A percentile compares a stretch with the other conserved stretches of the same genome.
phyloP scores from a whole-genome alignment of 306 rosid genomes.

The Pueraria montana region DNA sequence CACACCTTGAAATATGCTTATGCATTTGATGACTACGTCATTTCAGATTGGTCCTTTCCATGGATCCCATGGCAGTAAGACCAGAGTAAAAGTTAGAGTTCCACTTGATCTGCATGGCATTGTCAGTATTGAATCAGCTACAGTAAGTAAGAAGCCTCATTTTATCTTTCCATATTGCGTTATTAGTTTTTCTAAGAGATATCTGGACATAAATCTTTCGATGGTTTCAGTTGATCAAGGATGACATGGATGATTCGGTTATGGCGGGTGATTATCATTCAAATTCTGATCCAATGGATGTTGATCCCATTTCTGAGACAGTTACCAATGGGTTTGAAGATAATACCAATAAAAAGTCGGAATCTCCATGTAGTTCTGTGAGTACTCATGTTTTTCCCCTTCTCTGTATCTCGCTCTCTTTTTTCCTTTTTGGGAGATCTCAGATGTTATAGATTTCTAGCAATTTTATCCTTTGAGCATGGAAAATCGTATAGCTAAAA shows the following conservation, averaged over 20 bases:
- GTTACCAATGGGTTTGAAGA: slow-evolving; percentile 67
- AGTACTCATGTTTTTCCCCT: slow-evolving; percentile 41
- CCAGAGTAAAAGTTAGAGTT: slow-evolving; percentile 83
- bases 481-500: not conserved
- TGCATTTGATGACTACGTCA: slow-evolving; percentile 34
- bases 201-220: slow-evolving; percentile 43
- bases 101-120: slow-evolving; percentile 84
- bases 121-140: slow-evolving; percentile 81
- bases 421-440: not conserved
- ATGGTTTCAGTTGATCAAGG: slow-evolving; percentile 73
- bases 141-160: slow-evolving; percentile 63
- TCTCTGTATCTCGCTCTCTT: not conserved
- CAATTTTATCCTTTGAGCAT: not conserved
- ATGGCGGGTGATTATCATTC: slow-evolving; percentile 51
- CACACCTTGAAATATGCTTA: slow-evolving; percentile 38
- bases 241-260: slow-evolving; percentile 62
- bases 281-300: slow-evolving; percentile 70
- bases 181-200: slow-evolving; percentile 42
- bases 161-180: slow-evolving; percentile 39
- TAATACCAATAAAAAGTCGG: slow-evolving; percentile 47
- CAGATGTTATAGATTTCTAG: slow-evolving; percentile 1
- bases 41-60: slow-evolving; percentile 89
- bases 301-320: slow-evolving; percentile 60
- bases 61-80: slow-evolving; percentile 63
- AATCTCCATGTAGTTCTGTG: slow-evolving; percentile 68